Evolutionary conservation across 2,329 filamentous ascomycete species (phyloP), one percentile per base, ranked within the genome.

Genomic region (Pseudocercospora cruenta): DNA sequence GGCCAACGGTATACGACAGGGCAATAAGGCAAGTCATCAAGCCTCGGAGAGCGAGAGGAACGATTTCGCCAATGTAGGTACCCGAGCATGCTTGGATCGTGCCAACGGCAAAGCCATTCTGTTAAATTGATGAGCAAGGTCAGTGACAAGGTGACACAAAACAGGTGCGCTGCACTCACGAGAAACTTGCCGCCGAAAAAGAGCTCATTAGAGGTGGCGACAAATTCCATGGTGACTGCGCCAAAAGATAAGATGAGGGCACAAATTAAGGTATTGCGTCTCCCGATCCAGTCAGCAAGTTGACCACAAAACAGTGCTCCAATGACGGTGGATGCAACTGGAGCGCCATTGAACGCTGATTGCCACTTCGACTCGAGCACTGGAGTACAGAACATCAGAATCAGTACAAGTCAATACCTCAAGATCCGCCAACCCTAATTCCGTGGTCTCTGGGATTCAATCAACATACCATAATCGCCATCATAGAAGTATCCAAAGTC

Each of bases 291-390:
- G 66, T 81, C 79, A 28, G 79, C 78, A n/a, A 80, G 36, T 36
- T 72, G 69, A 60, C 78, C 78, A 54, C 74, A 77, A 24, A 73
- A 73, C 10, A 80, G 72, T 5, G 76, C 74, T 33, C 77, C 78
- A 10, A 79, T 58, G 62, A 79, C 75, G 61, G 70, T 78, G 67
- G 76, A 77, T 45, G 81, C 80, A 19, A 82, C 76, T 1, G 81
- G 80, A 0, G 74, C 82, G 10, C 80, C 81, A 45, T 77, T 76
- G 66, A 83, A 82, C 4, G 81, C 81, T 21, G 75, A 77, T 68
- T 84, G 81, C 82, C 82, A 84, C 16, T 78, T 76, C 3, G 80
- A 77, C 14, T 78, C 71, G 8, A 83, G 70, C 6, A 82, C 80
- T 31, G 28, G 28, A 9, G 28, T 31, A 31, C 28, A 31, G 28